Evolutionary conservation across 2,329 filamentous ascomycete genomes (phyloP), one percentile per base, ranked within the genome.

Genomic region (Monilinia laxa): DNA sequence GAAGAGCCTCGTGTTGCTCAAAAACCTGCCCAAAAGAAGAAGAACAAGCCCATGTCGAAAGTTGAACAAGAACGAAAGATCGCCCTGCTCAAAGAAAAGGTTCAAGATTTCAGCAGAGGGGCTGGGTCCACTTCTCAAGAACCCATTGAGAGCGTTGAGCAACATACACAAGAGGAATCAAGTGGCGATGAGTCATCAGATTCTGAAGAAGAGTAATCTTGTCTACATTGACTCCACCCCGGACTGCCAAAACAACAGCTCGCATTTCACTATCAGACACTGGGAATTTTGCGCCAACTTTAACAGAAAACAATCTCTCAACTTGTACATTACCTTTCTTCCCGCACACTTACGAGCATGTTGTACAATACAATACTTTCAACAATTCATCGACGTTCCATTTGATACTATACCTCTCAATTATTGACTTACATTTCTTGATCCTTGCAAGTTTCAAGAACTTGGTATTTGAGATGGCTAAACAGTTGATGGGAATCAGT

Each of bases 1-100:
- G 66, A 72, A 66, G 75, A 68, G 63, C 70, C 71, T 55, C 75
- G 70, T 72, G 76, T 70, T 71, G 59, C 69, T 11, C 69, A 71
- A 7, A 79, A 73, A 74, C 78, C 73, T 20, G 40, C 71, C 11
- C 76, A 78, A 28, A 79, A 79, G 69, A 87, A 87, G 78, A 84
- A 85, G 64, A 90, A 91, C 77, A 91, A 91, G 81, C 89, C 89
- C 1, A 91, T 91, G 89, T 88, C 86, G 78, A 89, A 89, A 78
- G 79, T 81, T 45, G 88, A 91, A 77, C 89, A 91, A 78, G 87
- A 90, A 74, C 82, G 84, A 53, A 87, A 85, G 70, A 89, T 91
- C 73, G 81, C 84, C 70, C 81, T 86, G 75, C 81, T 91, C 31
- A 83, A 85, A 71, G 83, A 85, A 75, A 83, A 87, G 70, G 81